Base-by-base conservation (phyloP, 495 filamentous ascomycete genomes). In the Rhypophila decipiens region DNA sequence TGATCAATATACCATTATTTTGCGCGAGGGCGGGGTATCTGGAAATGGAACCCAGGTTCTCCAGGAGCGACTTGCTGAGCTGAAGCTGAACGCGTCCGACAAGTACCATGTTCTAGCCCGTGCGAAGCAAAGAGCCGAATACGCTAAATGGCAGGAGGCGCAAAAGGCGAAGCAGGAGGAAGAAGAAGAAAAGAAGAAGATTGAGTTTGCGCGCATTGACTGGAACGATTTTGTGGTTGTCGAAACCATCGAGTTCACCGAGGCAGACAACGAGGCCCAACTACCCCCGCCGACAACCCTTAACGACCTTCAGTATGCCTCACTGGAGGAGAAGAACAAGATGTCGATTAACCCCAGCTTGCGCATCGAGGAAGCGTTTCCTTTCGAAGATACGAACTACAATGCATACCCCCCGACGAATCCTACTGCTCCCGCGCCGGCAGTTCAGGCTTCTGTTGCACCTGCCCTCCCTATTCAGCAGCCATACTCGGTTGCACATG, bases 221-320 rank as follows among this genome's bases (percentile, higher is more conserved):
- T 98, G 93, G 93, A 89, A 96, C 57, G 93, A 97, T 65, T 97
- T 97, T 53, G 85, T 90, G 20, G 83, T 98, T 22, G 90, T 96
- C 19, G 93, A 96, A 67, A 96, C 91, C 2, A 88, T 97, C n/a
- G 68, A 86, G 22, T 98, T 98, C 67, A 88, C 80, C 44, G 94
- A 96, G 53, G 75, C 76, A 36, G 93, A 97, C 64, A 90, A 96
- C 51, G 79, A 89, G 55, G 77, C 82, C 13, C 83, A 91, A 34
- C 81, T 97, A 4, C 90, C 93, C 21, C 85, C 90, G 3, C 93
- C 93, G 2, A 90, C 88, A 10, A 88, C 86, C 1, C 82, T 95
- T 15, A 85, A 83, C 43, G 91, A 97, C 57, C 76, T 98, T 1
- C 90, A 96, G 65, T 90, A 88, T 43, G 89, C 90, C 35, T 95